Conservation (phyloP, 257 asterid species). For the Solanum neorickii region DNA sequence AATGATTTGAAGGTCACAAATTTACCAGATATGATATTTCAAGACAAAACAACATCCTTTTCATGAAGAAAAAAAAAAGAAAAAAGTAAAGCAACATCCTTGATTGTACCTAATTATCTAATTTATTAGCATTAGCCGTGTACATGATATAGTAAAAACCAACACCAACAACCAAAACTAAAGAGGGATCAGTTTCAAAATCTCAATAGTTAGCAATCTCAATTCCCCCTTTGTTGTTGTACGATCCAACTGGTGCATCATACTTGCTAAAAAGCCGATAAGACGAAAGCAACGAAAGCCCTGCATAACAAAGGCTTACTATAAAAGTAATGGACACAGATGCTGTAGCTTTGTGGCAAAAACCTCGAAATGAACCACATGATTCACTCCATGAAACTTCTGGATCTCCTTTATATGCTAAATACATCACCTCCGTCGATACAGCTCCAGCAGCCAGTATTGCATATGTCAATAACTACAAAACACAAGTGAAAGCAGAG, state of each 20-base stretch:
- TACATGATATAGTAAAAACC: not conserved
- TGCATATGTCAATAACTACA: conserved; percentile 62
- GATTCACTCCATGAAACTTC: conserved; percentile 56
- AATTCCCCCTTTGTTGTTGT: conserved; percentile 22
- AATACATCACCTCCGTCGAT: conserved; percentile 66
- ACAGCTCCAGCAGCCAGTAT: conserved; percentile 63
- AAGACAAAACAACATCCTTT: not conserved
- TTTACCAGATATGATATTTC: not conserved
- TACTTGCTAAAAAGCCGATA: conserved; percentile 78
- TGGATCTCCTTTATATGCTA: conserved; percentile 68
- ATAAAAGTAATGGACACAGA: conserved; percentile 53
- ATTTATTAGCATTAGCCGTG: not conserved
- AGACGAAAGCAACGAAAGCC: conserved; percentile 59
- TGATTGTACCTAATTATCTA: not conserved
- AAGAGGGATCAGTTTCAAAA: not conserved
- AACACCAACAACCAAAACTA: not conserved
- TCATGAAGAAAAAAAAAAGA: not conserved
- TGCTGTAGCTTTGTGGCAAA: conserved; percentile 66
- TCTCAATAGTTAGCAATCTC: conserved; percentile 22
- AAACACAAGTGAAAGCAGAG: no score
- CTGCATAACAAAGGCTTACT: conserved; percentile 56
- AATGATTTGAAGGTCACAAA: not conserved
- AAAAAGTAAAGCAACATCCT: not conserved
- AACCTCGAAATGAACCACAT: conserved; percentile 58
- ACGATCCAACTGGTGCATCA: conserved; percentile 47